A percentile compares a stretch with the other conserved stretches of the same genome.
phyloP scores from a whole-genome alignment of 106 monocot genomes.

The Vanilla planifolia region DNA sequence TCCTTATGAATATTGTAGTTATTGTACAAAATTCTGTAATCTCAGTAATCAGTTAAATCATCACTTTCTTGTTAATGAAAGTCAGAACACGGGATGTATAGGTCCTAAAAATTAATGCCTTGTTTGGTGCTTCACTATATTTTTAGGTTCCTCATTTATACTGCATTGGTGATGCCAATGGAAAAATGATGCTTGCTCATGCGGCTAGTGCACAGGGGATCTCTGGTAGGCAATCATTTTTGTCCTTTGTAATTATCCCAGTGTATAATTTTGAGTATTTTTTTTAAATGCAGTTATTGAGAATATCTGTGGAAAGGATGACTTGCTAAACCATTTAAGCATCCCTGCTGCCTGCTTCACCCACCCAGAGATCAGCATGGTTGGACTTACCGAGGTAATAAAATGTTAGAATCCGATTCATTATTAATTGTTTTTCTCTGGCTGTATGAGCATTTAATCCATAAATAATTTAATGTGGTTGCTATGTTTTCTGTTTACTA shows the following conservation, averaged over 20 bases:
- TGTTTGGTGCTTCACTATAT: not conserved
- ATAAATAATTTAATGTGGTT: not conserved
- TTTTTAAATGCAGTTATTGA: conserved; percentile 58
- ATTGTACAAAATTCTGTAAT: too few species aligned
- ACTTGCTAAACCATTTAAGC: conserved; percentile 93
- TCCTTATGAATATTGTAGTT: not conserved
- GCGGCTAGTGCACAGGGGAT: conserved; percentile 99
- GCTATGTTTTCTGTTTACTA: too few species aligned
- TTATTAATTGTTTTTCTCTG: not conserved
- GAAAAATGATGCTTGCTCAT: conserved; percentile 99
- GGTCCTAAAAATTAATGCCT: not conserved
- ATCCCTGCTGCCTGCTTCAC: conserved; percentile 99
- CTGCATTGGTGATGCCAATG: conserved; percentile 98
- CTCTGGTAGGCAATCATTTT: conserved; percentile 48
- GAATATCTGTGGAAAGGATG: conserved; percentile 69
- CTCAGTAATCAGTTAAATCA: not conserved
- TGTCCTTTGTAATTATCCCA: too few species aligned
- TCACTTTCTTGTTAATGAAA: not conserved
- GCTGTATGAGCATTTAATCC: not conserved
- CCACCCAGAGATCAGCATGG: conserved; percentile 97
- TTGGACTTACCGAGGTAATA: conserved; percentile 89
- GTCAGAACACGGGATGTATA: not conserved
- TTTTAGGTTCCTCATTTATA: conserved; percentile 84
- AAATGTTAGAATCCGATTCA: not conserved
- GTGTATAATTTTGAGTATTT: not conserved